A percentile compares a stretch with the other conserved stretches of the same genome.
Evolutionary conservation across 768 basidiomycete genomes (phyloP).

Genomic region (Gymnopilus junonius): DNA sequence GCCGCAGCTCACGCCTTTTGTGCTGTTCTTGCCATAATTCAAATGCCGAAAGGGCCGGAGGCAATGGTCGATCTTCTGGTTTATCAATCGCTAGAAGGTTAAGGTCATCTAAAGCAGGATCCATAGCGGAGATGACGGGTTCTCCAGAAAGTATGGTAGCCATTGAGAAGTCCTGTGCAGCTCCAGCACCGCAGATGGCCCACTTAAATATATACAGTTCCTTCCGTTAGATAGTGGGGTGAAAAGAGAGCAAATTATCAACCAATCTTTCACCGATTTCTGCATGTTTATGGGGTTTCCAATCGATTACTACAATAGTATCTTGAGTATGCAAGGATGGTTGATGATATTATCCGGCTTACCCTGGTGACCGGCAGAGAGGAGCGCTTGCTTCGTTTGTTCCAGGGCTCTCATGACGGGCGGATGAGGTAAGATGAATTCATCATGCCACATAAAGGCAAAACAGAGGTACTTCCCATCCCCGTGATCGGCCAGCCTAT

Average conservation of each 20-base stretch:
- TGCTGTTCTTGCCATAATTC: conserved; percentile 75
- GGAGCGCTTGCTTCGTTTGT: conserved; percentile 56
- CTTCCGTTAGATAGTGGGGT: not conserved
- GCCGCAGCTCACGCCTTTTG: conserved; percentile 49
- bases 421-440: conserved; percentile 61
- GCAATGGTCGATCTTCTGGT: conserved; percentile 28
- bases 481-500: conserved; percentile 62
- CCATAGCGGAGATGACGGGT: conserved; percentile 57
- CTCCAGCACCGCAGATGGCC: conserved; percentile 51
- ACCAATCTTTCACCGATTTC: conserved; percentile 50
- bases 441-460: conserved; percentile 72
- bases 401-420: conserved; percentile 67
- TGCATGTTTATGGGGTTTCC: conserved; percentile 59
- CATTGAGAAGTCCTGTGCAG: conserved; percentile 47
- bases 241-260: conserved; percentile 18
- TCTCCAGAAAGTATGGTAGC: conserved; percentile 51
- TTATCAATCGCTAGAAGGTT: conserved; percentile 4
- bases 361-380: conserved; percentile 71
- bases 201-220: conserved; percentile 31
- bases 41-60: conserved; percentile 49
- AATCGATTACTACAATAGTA: conserved; percentile 61
- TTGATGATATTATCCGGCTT: not conserved
- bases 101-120: conserved; percentile 29
- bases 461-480: conserved; percentile 49
- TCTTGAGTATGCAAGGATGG: not conserved